These are phyloP conservation scores for Penicillium canariense DNA, from an alignment of 495 filamentous ascomycete species.

Conservation along the genomic window DNA sequence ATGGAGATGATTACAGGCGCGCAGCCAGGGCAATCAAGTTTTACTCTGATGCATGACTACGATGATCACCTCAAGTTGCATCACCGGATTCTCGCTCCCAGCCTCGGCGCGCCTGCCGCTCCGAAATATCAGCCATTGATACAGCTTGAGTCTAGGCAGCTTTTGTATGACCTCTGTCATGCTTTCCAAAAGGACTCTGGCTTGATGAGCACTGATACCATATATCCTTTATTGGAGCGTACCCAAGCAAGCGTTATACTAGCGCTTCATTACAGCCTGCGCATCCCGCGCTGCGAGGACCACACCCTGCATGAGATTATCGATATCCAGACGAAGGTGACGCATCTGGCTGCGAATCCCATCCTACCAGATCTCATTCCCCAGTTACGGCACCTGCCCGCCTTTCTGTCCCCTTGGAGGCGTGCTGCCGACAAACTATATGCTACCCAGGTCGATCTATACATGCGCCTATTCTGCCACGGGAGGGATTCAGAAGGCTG, in stretches of 20 bases:
- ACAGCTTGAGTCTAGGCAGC: constrained; percentile 30
- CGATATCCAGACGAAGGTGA: constrained; percentile 20
- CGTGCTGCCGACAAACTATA: constrained; percentile 22
- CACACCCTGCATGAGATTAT: constrained; percentile 28
- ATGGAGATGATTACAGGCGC: constrained; percentile 35
- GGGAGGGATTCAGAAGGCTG: constrained; percentile 21
- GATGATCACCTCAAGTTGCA: constrained; percentile 31
- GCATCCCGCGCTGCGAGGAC: constrained; percentile 29
- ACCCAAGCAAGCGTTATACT: constrained; percentile 33
- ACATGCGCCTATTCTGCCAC: constrained; percentile 27
- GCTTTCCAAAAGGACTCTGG: not conserved
- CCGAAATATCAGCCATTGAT: constrained; percentile 26
- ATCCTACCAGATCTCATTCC: constrained; percentile 35
- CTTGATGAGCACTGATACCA: constrained; percentile 15
- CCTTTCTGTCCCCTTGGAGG: constrained; percentile 34
- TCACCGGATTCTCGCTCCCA: constrained; percentile 29
- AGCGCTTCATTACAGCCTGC: constrained; percentile 34
- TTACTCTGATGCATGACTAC: constrained; percentile 34
- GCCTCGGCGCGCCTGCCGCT: constrained; percentile 20
- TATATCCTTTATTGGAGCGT: constrained; percentile 29
- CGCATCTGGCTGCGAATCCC: constrained; percentile 28
- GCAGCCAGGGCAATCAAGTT: constrained; percentile 21
- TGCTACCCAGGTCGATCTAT: constrained; percentile 24
- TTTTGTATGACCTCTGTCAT: constrained; percentile 23
- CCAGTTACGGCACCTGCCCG: constrained; percentile 30